Conservation (phyloP, 2,329 filamentous ascomycete genomes). For the Penicillium sp. region DNA sequence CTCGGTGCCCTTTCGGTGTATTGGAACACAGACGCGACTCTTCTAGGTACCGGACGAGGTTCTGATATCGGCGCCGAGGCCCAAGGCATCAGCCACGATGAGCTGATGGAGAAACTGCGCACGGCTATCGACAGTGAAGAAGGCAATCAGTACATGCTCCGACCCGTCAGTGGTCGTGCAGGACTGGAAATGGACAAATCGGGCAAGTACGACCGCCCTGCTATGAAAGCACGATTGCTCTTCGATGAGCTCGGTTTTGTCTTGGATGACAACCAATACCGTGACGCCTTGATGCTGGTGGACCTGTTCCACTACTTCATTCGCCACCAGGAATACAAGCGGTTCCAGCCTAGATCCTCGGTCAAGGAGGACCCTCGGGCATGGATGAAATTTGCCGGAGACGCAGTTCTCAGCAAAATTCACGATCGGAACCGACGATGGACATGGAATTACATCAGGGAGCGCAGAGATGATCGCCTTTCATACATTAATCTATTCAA, state of each 20-base stretch:
- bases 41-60: constrained; percentile 78
- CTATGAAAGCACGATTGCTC: constrained; percentile 82
- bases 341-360: constrained; percentile 74
- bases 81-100: constrained; percentile 62
- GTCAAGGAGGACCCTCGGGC: constrained; percentile 87
- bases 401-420: constrained; percentile 87
- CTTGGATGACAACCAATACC: constrained; percentile 96
- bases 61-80: constrained; percentile 55
- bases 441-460: constrained; percentile 94
- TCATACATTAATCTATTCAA: constrained; percentile 95
- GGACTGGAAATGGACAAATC: constrained; percentile 95
- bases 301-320: constrained; percentile 99
- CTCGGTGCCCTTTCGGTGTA: constrained; percentile 88
- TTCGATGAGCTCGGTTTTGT: constrained; percentile 98
- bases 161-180: constrained; percentile 90
- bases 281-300: constrained; percentile 95
- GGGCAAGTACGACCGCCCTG: constrained; percentile 70
- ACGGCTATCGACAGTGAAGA: constrained; percentile 72
- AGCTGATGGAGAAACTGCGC: constrained; percentile 72
- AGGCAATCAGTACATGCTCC: constrained; percentile 88
- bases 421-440: constrained; percentile 88
- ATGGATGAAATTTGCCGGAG: constrained; percentile 87
- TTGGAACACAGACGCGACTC: constrained; percentile 90
- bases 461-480: constrained; percentile 82
- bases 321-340: constrained; percentile 95